Evolutionary conservation across 2,329 filamentous ascomycete genomes (phyloP).

Genomic region (Arthrinium phaeospermum): DNA sequence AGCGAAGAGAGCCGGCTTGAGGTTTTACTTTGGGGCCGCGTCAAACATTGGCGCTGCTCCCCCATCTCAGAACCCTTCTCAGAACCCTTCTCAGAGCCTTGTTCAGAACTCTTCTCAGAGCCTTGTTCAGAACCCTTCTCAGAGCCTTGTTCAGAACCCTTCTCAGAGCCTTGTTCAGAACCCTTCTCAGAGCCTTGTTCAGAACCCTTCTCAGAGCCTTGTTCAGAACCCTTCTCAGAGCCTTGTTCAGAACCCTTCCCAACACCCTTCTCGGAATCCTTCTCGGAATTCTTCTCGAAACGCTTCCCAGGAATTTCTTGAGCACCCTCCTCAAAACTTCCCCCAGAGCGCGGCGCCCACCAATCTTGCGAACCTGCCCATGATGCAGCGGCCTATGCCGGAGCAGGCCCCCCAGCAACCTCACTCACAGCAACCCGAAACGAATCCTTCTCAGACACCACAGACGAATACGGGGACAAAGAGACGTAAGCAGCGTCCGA

Average conservation of each 20-base stretch:
- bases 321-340: too few relatives aligned
- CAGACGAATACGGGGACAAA: too few relatives aligned
- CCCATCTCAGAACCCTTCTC: background rate
- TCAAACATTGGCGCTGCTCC: background rate
- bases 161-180: too few relatives aligned
- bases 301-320: too few relatives aligned
- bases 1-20: background rate
- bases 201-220: background rate
- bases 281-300: too few relatives aligned
- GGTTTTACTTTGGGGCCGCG: too few relatives aligned
- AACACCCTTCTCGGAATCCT: too few relatives aligned
- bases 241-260: background rate
- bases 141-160: too few relatives aligned
- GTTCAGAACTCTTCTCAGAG: background rate
- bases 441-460: background rate
- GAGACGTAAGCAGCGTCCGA: background rate
- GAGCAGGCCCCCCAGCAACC: background rate
- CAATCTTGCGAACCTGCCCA: background rate
- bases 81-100: background rate
- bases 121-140: too few relatives aligned
- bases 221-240: background rate
- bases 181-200: too few relatives aligned
- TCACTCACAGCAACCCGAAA: background rate
- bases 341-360: background rate
- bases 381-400: background rate